Evolutionary conservation across 1,284 basidiomycete genomes (phyloP).

Genomic region (Sphaerobolus stellatus): DNA sequence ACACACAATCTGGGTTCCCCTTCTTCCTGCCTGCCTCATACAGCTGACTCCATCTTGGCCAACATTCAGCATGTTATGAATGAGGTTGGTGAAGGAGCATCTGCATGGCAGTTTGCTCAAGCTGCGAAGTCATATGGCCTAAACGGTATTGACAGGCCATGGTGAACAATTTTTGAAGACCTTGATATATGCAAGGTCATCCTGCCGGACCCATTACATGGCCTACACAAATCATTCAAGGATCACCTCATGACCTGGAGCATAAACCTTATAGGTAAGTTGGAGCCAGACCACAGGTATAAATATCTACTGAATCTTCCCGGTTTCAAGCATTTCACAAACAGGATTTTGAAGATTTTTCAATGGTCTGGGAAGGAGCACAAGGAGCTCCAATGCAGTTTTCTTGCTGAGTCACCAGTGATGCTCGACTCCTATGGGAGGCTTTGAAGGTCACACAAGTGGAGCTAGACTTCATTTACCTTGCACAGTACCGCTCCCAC

Average conservation of each 20-base stretch:
- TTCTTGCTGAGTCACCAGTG: constrained; percentile 13
- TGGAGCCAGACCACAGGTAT: constrained; percentile 30
- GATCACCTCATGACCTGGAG: constrained; percentile 26
- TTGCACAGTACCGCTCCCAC: constrained; percentile 19
- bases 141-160: constrained; percentile 21
- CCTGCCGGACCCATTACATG: constrained; percentile 41
- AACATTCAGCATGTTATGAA: too few species aligned
- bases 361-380: constrained; percentile 21
- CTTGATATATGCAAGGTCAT: constrained; percentile 35
- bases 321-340: constrained; percentile 18
- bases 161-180: constrained; percentile 37
- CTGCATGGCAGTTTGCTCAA: background rate
- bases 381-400: constrained; percentile 10
- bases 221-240: constrained; percentile 41
- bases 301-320: constrained; percentile 20
- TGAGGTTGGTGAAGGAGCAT: too few species aligned
- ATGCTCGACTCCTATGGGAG: background rate
- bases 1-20: constrained; percentile 1
- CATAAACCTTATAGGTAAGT: constrained; percentile 13
- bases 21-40: background rate
- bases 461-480: constrained; percentile 22
- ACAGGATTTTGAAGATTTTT: constrained; percentile 16
- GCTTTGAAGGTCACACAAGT: constrained; percentile 13
- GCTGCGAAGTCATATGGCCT: background rate
- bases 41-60: background rate